Conservation (phyloP, 2,329 filamentous ascomycete species). For the Aspergillus chevalieri region DNA sequence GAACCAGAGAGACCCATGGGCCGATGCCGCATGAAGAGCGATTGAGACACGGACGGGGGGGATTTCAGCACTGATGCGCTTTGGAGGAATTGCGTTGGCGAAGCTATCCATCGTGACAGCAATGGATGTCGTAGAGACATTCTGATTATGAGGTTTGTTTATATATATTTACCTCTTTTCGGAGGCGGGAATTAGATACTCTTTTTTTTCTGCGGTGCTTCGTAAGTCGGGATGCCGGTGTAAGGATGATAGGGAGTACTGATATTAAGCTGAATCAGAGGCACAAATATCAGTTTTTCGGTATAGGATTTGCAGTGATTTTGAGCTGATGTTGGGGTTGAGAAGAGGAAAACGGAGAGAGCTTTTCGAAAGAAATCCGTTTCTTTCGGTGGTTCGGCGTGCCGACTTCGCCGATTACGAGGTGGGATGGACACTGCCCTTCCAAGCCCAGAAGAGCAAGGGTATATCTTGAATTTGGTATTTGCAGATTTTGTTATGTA, state of each 20-base stretch:
- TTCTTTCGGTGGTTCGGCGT: background rate
- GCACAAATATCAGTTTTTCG: background rate
- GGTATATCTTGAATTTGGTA: no score
- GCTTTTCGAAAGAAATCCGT: background rate
- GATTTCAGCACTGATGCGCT: background rate
- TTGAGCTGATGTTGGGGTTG: background rate
- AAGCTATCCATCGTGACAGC: conserved; percentile 1
- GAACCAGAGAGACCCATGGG: background rate
- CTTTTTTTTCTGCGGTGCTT: background rate
- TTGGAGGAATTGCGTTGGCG: background rate
- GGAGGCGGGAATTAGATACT: background rate
- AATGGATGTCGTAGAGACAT: conserved; percentile 9
- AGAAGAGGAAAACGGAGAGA: conserved; percentile 1
- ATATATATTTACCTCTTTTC: background rate
- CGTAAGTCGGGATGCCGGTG: background rate
- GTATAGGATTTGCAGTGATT: background rate
- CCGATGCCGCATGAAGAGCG: background rate
- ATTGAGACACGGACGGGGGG: background rate
- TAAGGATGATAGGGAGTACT: background rate
- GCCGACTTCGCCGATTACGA: background rate
- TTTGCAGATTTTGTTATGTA: no score
- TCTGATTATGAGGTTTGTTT: background rate
- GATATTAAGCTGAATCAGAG: background rate
- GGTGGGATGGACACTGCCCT: no score
- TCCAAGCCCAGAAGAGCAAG: no score